Percentiles rank a stretch among this genome's conserved stretches.
These are phyloP conservation scores for Aspergillus amoenus DNA, from an alignment of 2,329 filamentous ascomycete genomes.

Conservation along the genomic window DNA sequence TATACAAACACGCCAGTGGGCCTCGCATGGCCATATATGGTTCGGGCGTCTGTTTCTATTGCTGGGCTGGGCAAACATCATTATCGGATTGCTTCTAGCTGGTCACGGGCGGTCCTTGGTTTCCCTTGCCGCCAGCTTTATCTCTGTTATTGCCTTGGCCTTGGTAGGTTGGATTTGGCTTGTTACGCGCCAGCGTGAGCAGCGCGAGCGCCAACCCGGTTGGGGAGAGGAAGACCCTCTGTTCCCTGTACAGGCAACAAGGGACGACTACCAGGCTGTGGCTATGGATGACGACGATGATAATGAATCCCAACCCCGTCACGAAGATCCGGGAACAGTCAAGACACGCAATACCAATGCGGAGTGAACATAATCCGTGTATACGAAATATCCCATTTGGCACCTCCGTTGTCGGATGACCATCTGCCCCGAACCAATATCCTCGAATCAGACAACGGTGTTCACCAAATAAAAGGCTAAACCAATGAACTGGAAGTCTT, in stretches of 20 bases:
- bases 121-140: not conserved
- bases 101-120: not conserved
- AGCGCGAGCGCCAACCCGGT: not conserved
- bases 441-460: no score
- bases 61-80: constrained; percentile 11
- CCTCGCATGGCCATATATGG: constrained; percentile 13
- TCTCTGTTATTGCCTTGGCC: not conserved
- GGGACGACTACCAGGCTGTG: constrained; percentile 4
- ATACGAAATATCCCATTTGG: not conserved
- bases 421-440: no score
- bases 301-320: not conserved
- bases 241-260: not conserved
- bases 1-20: constrained; percentile 9
- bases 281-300: constrained; percentile 2
- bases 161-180: constrained; percentile 8
- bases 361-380: not conserved
- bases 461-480: no score
- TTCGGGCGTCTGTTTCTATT: constrained; percentile 5
- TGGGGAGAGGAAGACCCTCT: not conserved
- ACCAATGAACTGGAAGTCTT: no score
- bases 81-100: constrained; percentile 7
- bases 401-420: no score
- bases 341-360: not conserved
- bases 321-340: not conserved
- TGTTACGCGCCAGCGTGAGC: not conserved